These are phyloP conservation scores for Ophioceras dolichostomum DNA, from an alignment of 2,329 filamentous ascomycete species.

Conservation along the genomic window DNA sequence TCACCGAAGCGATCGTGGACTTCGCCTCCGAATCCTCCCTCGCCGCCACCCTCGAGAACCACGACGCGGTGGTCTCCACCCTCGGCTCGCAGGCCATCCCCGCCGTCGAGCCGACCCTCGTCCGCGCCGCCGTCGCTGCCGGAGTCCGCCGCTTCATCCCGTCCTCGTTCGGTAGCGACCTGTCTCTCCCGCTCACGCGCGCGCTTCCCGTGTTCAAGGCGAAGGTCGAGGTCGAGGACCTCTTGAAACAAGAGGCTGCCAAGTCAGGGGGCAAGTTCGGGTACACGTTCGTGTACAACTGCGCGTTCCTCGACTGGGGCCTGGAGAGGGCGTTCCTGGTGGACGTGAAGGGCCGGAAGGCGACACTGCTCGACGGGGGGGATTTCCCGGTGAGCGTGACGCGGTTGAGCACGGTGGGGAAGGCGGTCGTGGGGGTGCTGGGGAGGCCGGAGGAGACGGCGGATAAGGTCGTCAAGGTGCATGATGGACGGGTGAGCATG, in stretches of 20 bases:
- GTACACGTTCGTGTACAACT: slow-evolving; percentile 13
- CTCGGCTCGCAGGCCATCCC: slow-evolving; percentile 27
- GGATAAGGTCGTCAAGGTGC: slow-evolving; percentile 12
- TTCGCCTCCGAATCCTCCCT: slow-evolving; percentile 26
- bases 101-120: slow-evolving; percentile 6
- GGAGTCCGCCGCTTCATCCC: slow-evolving; percentile 11
- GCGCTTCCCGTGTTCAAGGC: slow-evolving; percentile 18
- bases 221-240: slow-evolving; percentile 25
- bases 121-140: slow-evolving; percentile 10
- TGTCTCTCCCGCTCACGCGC: slow-evolving; percentile 1
- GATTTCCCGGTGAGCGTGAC: slow-evolving; percentile 9
- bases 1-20: slow-evolving; percentile 13
- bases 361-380: slow-evolving; percentile 9
- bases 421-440: slow-evolving; percentile 1
- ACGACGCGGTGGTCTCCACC: slow-evolving; percentile 37
- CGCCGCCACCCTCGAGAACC: slow-evolving; percentile 26
- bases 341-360: not conserved
- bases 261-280: slow-evolving; percentile 6
- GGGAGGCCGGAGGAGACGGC: not conserved
- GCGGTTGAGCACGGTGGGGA: slow-evolving; percentile 7
- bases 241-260: slow-evolving; percentile 2
- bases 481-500: slow-evolving; percentile 30
- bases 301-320: slow-evolving; percentile 16
- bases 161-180: slow-evolving; percentile 11
- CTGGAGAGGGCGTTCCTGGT: slow-evolving; percentile 9